Conservation (phyloP, 108 stramenopile species). For the Nitzschia sp. region DNA sequence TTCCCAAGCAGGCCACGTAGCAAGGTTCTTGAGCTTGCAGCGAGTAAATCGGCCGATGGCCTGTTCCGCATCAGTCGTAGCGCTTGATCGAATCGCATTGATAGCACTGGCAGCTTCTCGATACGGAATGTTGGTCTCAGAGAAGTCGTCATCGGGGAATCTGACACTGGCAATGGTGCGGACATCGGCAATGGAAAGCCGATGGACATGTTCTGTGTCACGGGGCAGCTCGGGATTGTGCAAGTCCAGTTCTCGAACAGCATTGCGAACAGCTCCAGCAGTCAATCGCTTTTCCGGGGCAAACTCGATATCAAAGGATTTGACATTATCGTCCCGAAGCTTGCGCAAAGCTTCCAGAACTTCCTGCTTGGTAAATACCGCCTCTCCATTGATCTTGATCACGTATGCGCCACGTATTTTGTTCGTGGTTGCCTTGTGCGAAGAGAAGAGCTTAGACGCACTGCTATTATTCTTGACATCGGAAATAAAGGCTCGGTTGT, state of each 20-base stretch:
- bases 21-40: slow-evolving; percentile 17
- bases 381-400: not conserved
- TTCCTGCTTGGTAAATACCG: not conserved
- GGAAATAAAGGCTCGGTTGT: not conserved
- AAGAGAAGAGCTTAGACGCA: not conserved
- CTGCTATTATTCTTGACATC: not conserved
- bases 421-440: not conserved
- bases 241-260: not conserved
- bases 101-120: not conserved
- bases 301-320: not conserved
- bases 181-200: not conserved
- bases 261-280: not conserved
- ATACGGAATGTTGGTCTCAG: not conserved
- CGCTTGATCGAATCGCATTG: slow-evolving; percentile 10
- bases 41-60: slow-evolving; percentile 37
- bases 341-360: not conserved
- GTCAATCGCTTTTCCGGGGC: not conserved
- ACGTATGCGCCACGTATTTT: not conserved
- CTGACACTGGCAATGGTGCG: not conserved
- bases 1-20: slow-evolving; percentile 21
- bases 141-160: not conserved
- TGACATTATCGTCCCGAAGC: not conserved
- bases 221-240: not conserved
- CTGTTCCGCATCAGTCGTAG: slow-evolving; percentile 28
- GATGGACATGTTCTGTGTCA: not conserved